Evolutionary conservation across 305 asterid genomes (phyloP), one percentile per base, ranked within the genome.

Genomic region (Ajuga reptans): DNA sequence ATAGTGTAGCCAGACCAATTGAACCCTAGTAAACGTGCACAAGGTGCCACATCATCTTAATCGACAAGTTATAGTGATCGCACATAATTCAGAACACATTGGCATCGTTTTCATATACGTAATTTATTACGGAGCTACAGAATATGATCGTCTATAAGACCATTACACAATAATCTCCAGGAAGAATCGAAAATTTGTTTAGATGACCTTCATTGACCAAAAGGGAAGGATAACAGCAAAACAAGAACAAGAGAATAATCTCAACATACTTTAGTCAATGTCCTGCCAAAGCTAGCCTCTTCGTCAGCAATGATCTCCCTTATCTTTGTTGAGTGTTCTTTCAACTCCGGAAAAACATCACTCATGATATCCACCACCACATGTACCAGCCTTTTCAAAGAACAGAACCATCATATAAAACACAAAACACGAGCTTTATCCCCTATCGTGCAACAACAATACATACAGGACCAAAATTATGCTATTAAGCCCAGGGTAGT

Each of bases 281-380:
- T 93, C 84, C 86, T 81, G 69, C 97, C 99, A 81, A 93, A 93
- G 85, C 97, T 89, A 56, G 89, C 78, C 78, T 93, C 97, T 74
- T 93, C 99, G 69, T 80, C 95, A 63, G 96, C 96, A 80, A 93
- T 91, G 62, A 77, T 88, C 45, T 85, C 88, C 79, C 72, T 77
- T 56, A 93, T 89, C 78, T 83, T 86, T 43, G 56, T 18, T 71
- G 89, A 84, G 53, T 80, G 89, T 42, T 85, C 80, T 77, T 78
- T 84, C 83, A 91, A 89, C 88, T 93, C 99, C 0, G 96, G 96
- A 68, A 89, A 93, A 72, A 86, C 87, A 79, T 77, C 87, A 31
- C 96, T 89, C 99, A 89, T 87, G 74, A 82, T 78, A 61, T 93
- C 95, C 74, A 89, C 82, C 72, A 91, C 97, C 55, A 87, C 79